phyloP scores from a whole-genome alignment of 225 moss, liverwort and hornwort genomes.

The Asterella californica region DNA sequence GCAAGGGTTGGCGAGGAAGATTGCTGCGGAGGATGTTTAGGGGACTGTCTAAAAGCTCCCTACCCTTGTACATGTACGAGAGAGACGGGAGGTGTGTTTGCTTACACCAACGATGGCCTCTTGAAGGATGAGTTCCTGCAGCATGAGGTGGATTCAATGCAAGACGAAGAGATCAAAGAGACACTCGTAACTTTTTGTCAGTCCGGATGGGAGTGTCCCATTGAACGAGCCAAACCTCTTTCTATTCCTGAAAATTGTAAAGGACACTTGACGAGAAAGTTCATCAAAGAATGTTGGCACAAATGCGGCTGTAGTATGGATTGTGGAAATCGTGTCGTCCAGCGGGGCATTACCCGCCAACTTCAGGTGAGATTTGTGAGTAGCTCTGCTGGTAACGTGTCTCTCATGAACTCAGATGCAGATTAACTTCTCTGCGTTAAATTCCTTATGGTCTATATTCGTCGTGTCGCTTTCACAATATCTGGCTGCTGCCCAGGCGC shows the following conservation, averaged over 20 bases:
- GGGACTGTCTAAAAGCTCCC: constrained; percentile 56
- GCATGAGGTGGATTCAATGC: constrained; percentile 44
- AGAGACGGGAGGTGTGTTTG: constrained; percentile 62
- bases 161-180: constrained; percentile 14
- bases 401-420: not conserved
- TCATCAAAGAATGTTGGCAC: constrained; percentile 96
- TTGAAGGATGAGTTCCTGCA: constrained; percentile 48
- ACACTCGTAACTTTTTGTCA: constrained; percentile 24
- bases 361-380: constrained; percentile 51
- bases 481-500: not conserved
- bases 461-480: not conserved
- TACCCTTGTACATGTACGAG: constrained; percentile 67
- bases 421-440: not conserved
- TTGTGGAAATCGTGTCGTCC: constrained; percentile 88
- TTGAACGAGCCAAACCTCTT: constrained; percentile 46
- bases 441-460: too few relatives aligned
- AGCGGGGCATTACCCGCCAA: constrained; percentile 54
- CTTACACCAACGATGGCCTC: constrained; percentile 62
- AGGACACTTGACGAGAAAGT: constrained; percentile 60
- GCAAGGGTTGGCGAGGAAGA: constrained; percentile 81
- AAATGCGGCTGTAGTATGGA: constrained; percentile 72
- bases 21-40: constrained; percentile 55
- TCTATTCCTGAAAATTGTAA: constrained; percentile 48
- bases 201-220: constrained; percentile 52
- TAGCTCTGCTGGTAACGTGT: not conserved